phyloP scores from a whole-genome alignment of 2,329 filamentous ascomycete genomes.

The Colletotrichum spinosum region DNA sequence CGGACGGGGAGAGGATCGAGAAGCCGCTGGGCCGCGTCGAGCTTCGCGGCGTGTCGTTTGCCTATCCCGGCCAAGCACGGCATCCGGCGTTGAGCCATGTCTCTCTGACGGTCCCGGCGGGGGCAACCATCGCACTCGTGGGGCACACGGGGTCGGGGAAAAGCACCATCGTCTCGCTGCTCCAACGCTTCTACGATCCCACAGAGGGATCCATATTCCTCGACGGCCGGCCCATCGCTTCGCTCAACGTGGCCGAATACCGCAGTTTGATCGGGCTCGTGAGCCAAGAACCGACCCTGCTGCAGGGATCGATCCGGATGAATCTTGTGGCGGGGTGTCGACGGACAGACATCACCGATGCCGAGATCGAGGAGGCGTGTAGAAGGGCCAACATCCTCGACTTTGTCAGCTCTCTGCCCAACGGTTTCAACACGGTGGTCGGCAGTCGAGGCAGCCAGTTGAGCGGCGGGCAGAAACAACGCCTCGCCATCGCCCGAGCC shows the following conservation, averaged over 20 bases:
- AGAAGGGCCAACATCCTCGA: slow-evolving; percentile 58
- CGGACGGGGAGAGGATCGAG: too few relatives aligned
- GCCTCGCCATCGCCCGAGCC: slow-evolving; percentile 74
- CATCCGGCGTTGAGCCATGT: neutral
- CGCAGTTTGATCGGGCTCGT: slow-evolving; percentile 75
- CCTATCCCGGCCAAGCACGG: neutral
- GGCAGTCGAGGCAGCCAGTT: slow-evolving; percentile 77
- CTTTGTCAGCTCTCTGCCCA: slow-evolving; percentile 56
- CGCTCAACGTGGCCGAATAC: slow-evolving; percentile 63
- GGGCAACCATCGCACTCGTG: slow-evolving; percentile 66
- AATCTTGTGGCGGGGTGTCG: slow-evolving; percentile 72
- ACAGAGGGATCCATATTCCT: slow-evolving; percentile 73
- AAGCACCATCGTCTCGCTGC: slow-evolving; percentile 66
- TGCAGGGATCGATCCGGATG: slow-evolving; percentile 70
- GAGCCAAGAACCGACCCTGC: slow-evolving; percentile 77
- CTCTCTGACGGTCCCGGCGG: slow-evolving; percentile 46
- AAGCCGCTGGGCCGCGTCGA: too few relatives aligned
- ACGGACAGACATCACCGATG: slow-evolving; percentile 41
- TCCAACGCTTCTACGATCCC: slow-evolving; percentile 77
- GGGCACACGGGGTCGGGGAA: slow-evolving; percentile 69
- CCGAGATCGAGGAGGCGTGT: slow-evolving; percentile 53
- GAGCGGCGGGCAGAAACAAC: slow-evolving; percentile 75
- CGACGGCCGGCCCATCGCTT: slow-evolving; percentile 65
- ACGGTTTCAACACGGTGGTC: slow-evolving; percentile 69
- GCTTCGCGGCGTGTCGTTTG: too few relatives aligned